These are phyloP conservation scores for Ogataea neopini DNA, from an alignment of 805 yeast genomes.

Conservation along the genomic window DNA sequence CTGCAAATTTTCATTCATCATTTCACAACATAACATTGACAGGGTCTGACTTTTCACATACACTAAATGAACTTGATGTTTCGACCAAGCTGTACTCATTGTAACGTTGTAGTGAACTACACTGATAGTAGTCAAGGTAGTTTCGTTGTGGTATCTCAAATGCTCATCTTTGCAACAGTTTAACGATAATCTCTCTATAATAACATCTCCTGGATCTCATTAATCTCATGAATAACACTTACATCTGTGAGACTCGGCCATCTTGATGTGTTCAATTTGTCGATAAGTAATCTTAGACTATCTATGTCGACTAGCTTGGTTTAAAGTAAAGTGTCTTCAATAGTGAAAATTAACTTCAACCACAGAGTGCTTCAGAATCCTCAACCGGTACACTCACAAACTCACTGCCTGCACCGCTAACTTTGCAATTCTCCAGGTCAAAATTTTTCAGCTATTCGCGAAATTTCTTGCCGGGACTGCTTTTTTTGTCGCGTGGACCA, in stretches of 20 bases:
- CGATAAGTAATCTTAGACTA: slow-evolving; percentile 10
- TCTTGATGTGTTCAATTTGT: slow-evolving; percentile 39
- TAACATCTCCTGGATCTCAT: background rate
- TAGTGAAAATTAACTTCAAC: slow-evolving; percentile 10
- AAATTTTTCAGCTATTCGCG: slow-evolving; percentile 7
- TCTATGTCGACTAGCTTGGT: slow-evolving; percentile 1
- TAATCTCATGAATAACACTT: slow-evolving; percentile 48
- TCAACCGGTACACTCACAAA: slow-evolving; percentile 5
- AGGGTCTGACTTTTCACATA: background rate
- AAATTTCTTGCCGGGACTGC: slow-evolving; percentile 6
- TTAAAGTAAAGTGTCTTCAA: slow-evolving; percentile 5
- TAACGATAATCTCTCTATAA: background rate
- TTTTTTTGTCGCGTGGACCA: background rate
- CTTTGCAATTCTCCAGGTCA: slow-evolving; percentile 9
- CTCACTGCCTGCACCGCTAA: slow-evolving; percentile 6
- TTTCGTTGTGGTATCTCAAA: background rate
- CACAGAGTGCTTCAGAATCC: slow-evolving; percentile 8
- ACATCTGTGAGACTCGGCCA: slow-evolving; percentile 99
- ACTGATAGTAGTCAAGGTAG: background rate
- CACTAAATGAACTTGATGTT: too few relatives aligned
- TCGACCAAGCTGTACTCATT: too few relatives aligned
- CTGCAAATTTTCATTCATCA: too few relatives aligned
- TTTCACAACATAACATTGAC: too few relatives aligned
- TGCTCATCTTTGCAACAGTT: slow-evolving; percentile 1
- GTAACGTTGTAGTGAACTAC: background rate